Base-by-base conservation (phyloP, 116 monocot species). In the Dioscorea cayenensis region DNA sequence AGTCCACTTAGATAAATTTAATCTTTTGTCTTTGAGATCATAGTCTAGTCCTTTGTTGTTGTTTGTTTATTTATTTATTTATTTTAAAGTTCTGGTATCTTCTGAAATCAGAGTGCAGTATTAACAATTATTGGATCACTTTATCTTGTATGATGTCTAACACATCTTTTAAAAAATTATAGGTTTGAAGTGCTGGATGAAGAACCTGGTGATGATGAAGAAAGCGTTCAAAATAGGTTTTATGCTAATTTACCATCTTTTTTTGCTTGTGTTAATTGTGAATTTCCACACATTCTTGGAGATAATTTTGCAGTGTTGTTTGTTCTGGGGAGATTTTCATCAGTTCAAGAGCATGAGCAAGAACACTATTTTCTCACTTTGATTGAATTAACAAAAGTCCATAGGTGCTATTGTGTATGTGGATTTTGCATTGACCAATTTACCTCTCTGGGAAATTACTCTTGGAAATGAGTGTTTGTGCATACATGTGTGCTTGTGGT, bases 171-270 rank as follows among this genome's bases (percentile, higher is more conserved):
- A 35, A 28, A 69, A 38, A 28, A 43, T 32, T 74, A 75, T 79
- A 97, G 97, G 74, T 93, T 86, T 82, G 97, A 92, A 76, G 86
- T 93, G 38, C 81, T 97, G 77, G 97, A 97, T 76, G 97, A 97
- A 76, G 97, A 97, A 32, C 96, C 96, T 71, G 92, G 87, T 73
- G 97, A 96, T 43, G 95, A 96, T 76, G 97, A 97, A 80, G 97
- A 86, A 78, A 91, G 81, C 73, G 60, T 80, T 68, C 97, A 86
- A 72, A 81, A 91, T 95, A 86, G 23, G 29, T n/a, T 73, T 14
- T 50, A 16, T 38, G 19, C 37, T 5, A 55, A 18, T 55, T 55
- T 55, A 18, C 18, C 18, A 3, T 55, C 17, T 51, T 55, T 16
- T 16, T 55, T 5, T 55, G 5, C n/a, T 55, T 18, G n/a, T 55